Conservation (phyloP, 2,329 filamentous ascomycete species). For the Penicillium occitanis region DNA sequence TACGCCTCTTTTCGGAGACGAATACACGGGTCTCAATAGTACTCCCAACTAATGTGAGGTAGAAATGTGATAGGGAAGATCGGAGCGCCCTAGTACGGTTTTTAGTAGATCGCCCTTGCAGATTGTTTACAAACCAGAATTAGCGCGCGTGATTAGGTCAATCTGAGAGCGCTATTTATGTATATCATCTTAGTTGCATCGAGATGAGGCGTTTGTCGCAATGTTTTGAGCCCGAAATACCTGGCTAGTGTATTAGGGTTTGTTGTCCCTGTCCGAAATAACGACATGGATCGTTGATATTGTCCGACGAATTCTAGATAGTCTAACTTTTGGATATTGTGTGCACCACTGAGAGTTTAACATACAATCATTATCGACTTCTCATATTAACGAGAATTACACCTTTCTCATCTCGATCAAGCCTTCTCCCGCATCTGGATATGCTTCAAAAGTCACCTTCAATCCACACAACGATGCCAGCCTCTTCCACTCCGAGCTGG, state of each 20-base stretch:
- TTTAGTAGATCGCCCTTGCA: slow-evolving; percentile 15
- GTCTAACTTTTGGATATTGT: not conserved
- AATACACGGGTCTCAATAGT: not conserved
- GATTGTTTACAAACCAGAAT: not conserved
- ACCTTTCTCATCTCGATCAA: slow-evolving; percentile 38
- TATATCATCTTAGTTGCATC: not conserved
- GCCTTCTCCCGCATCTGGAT: slow-evolving; percentile 35
- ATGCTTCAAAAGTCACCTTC: slow-evolving; percentile 38
- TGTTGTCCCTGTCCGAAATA: not conserved
- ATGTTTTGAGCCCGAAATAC: not conserved
- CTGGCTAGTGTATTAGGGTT: not conserved
- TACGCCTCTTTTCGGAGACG: not conserved
- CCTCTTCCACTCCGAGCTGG: slow-evolving; percentile 36
- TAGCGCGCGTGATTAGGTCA: not conserved
- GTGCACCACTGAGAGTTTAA: not conserved
- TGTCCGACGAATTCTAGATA: not conserved
- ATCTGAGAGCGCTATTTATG: not conserved
- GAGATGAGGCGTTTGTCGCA: not conserved
- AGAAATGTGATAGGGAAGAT: slow-evolving; percentile 1
- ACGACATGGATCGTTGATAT: not conserved
- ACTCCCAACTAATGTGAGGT: not conserved
- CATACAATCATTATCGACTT: not conserved
- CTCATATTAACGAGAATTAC: not conserved
- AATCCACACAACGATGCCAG: slow-evolving; percentile 36
- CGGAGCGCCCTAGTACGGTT: not conserved